Evolutionary conservation across 2,329 filamentous ascomycete genomes (phyloP).

Genomic region (Fusarium floridanum): DNA sequence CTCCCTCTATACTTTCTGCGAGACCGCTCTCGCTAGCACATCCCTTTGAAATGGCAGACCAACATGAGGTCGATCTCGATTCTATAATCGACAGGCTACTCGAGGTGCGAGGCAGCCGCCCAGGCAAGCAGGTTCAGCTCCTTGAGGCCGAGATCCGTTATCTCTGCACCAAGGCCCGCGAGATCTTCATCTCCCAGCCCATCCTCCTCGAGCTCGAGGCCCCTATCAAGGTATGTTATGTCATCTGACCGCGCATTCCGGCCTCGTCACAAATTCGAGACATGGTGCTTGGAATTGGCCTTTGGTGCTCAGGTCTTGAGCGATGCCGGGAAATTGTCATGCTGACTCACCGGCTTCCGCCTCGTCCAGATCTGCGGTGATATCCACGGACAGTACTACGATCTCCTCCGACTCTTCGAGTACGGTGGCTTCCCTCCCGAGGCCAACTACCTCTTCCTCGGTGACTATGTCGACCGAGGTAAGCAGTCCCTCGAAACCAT

Average conservation of each 20-base stretch:
- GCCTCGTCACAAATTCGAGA: slow-evolving; percentile 9
- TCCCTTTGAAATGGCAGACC: slow-evolving; percentile 68
- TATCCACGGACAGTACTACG: slow-evolving; percentile 99
- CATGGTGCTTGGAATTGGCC: not conserved
- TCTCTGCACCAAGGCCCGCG: slow-evolving; percentile 97
- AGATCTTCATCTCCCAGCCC: slow-evolving; percentile 99
- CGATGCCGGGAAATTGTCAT: not conserved
- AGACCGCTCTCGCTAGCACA: slow-evolving; percentile 56
- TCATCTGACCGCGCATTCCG: slow-evolving; percentile 9
- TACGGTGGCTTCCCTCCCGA: slow-evolving; percentile 99
- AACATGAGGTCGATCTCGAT: slow-evolving; percentile 95
- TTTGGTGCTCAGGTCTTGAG: slow-evolving; percentile 4
- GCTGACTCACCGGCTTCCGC: slow-evolving; percentile 36
- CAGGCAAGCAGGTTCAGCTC: slow-evolving; percentile 98
- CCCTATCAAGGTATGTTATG: slow-evolving; percentile 94
- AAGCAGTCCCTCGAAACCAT: slow-evolving; percentile 99
- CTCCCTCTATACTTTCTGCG: slow-evolving; percentile 49
- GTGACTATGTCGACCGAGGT: slow-evolving; percentile 98
- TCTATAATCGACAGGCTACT: slow-evolving; percentile 99
- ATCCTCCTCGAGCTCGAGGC: slow-evolving; percentile 98
- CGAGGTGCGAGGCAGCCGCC: slow-evolving; percentile 96
- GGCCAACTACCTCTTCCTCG: slow-evolving; percentile 99
- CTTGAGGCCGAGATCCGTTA: slow-evolving; percentile 96
- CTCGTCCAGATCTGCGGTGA: slow-evolving; percentile 90
- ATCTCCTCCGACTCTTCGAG: slow-evolving; percentile 96